phyloP scores from a whole-genome alignment of 306 rosid genomes.

The Vigna unguiculata region DNA sequence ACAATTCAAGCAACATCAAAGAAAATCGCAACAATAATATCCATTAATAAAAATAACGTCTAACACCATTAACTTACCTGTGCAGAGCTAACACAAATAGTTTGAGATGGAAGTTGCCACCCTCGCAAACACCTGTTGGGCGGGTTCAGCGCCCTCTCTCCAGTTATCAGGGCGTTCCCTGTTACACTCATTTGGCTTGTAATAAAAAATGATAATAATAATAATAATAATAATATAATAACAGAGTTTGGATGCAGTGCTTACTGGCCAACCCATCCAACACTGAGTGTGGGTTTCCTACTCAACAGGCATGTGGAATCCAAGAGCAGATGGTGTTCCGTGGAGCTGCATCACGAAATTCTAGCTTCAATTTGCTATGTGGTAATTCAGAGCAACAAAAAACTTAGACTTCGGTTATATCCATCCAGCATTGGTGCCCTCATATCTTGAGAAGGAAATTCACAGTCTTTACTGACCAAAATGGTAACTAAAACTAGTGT shows the following conservation, averaged over 20 bases:
- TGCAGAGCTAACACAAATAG: slow-evolving; percentile 70
- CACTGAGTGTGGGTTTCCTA: slow-evolving; percentile 81
- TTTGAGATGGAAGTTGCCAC: slow-evolving; percentile 83
- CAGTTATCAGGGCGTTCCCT: slow-evolving; percentile 97
- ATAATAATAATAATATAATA: neutral
- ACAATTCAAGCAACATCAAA: slow-evolving; percentile 2
- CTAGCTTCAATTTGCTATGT: no score
- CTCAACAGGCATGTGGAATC: slow-evolving; percentile 90
- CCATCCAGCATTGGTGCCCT: no score
- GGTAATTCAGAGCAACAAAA: no score
- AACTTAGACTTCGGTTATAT: no score
- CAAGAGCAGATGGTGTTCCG: slow-evolving; percentile 58
- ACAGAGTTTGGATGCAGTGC: slow-evolving; percentile 28
- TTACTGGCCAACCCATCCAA: slow-evolving; percentile 99
- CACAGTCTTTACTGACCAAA: no score
- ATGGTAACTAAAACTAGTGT: neutral
- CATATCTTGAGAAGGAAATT: no score
- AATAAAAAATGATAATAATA: no score
- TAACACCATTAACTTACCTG: slow-evolving; percentile 59
- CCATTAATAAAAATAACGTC: neutral
- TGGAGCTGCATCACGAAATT: slow-evolving; percentile 51
- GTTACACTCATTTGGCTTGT: slow-evolving; percentile 36
- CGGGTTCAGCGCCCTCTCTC: slow-evolving; percentile 74
- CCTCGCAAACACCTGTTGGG: slow-evolving; percentile 62
- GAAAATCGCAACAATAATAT: neutral